Conservation (phyloP, 2,329 filamentous ascomycete species). For the Nothophoma quercina region DNA sequence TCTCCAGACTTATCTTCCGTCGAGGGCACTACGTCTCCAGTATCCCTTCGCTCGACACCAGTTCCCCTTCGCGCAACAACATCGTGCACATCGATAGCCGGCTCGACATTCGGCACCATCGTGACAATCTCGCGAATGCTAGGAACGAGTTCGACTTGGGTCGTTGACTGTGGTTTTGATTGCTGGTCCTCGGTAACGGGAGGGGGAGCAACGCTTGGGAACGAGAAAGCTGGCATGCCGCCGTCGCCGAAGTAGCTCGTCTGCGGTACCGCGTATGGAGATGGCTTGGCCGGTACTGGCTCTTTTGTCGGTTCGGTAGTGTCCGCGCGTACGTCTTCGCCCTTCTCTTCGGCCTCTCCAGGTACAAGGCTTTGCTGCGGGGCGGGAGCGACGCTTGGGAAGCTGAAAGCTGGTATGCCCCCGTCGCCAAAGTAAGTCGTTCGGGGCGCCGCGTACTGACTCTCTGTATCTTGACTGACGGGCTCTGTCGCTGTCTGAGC, state of each 20-base stretch:
- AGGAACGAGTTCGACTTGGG: slow-evolving; percentile 17
- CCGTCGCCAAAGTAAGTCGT: slow-evolving; percentile 11
- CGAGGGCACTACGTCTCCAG: too few species aligned
- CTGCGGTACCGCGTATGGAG: too few species aligned
- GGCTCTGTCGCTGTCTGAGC: not conserved
- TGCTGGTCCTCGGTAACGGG: too few species aligned
- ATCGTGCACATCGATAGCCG: not conserved
- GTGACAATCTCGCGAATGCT: slow-evolving; percentile 1
- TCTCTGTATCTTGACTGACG: not conserved
- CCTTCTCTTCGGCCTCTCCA: too few species aligned
- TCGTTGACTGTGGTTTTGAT: not conserved
- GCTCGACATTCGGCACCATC: slow-evolving; percentile 1
- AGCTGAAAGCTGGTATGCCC: slow-evolving; percentile 3
- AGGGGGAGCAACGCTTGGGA: too few species aligned
- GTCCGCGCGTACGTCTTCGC: not conserved
- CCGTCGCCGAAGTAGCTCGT: too few species aligned
- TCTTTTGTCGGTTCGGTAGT: too few species aligned
- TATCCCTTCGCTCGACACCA: not conserved
- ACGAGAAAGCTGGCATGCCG: too few species aligned
- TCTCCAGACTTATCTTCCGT: too few species aligned
- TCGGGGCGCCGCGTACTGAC: not conserved
- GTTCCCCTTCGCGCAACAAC: not conserved
- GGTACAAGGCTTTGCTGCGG: too few species aligned
- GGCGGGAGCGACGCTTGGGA: not conserved
- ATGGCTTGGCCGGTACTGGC: too few species aligned